These are phyloP conservation scores for Phytophthora crassamura DNA, from an alignment of 352 stramenopile genomes.

Conservation along the genomic window DNA sequence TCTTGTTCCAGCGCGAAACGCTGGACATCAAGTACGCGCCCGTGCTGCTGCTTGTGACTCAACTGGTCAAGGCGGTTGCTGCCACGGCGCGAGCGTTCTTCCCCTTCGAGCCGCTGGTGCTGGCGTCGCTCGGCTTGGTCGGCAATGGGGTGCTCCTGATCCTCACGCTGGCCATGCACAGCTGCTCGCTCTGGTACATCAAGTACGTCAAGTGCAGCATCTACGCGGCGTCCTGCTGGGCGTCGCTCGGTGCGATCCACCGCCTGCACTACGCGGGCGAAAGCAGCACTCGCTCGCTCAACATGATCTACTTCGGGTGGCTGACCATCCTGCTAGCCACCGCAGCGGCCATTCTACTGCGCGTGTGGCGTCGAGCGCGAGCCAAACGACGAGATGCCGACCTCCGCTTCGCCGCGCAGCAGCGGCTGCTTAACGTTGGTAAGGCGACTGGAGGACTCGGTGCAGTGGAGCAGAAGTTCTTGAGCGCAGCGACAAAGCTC, in stretches of 20 bases:
- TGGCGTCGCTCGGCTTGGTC: constrained; percentile 43
- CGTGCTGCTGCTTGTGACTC: constrained; percentile 54
- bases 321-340: constrained; percentile 45
- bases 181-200: constrained; percentile 66
- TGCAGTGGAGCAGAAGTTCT: constrained; percentile 23
- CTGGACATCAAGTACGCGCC: constrained; percentile 72
- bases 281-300: constrained; percentile 41
- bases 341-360: constrained; percentile 25
- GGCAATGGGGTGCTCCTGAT: constrained; percentile 47
- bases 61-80: constrained; percentile 58
- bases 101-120: constrained; percentile 42
- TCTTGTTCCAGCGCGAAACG: constrained; percentile 66
- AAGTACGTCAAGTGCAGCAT: constrained; percentile 62
- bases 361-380: constrained; percentile 18
- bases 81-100: constrained; percentile 58
- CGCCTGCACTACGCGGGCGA: constrained; percentile 31
- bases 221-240: constrained; percentile 64
- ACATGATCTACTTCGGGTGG: constrained; percentile 70
- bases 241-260: constrained; percentile 56
- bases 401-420: constrained; percentile 18
- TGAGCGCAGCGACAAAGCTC: constrained; percentile 14
- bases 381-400: constrained; percentile 21
- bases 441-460: neutral
- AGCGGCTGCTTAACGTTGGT: constrained; percentile 15
- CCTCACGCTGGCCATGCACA: constrained; percentile 49